These are phyloP conservation scores for Pyrenophora seminiperda DNA, from an alignment of 2,329 filamentous ascomycete genomes.

Conservation along the genomic window DNA sequence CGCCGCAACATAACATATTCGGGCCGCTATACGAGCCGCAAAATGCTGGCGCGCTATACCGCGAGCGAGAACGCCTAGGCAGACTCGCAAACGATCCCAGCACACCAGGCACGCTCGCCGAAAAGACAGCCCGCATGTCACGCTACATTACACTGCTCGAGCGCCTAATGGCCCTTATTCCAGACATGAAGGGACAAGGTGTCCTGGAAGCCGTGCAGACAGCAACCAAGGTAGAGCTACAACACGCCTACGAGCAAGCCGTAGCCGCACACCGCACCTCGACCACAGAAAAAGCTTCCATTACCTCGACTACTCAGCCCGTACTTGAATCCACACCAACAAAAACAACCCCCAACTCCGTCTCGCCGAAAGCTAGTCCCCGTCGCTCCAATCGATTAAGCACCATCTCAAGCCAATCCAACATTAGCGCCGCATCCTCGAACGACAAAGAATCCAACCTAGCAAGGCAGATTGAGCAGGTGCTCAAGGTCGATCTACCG, in stretches of 20 bases:
- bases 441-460: slow-evolving; percentile 18
- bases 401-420: background rate
- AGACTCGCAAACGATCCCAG: slow-evolving; percentile 24
- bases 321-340: slow-evolving; percentile 6
- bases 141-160: slow-evolving; percentile 38
- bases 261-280: slow-evolving; percentile 11
- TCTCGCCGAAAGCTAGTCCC: background rate
- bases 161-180: slow-evolving; percentile 36
- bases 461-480: slow-evolving; percentile 28
- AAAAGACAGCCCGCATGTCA: slow-evolving; percentile 37
- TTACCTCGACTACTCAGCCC: background rate
- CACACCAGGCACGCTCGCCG: slow-evolving; percentile 24
- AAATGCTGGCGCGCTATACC: slow-evolving; percentile 33
- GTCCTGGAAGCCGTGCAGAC: slow-evolving; percentile 27
- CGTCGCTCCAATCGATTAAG: slow-evolving; percentile 15
- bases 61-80: slow-evolving; percentile 36
- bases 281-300: background rate
- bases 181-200: slow-evolving; percentile 27
- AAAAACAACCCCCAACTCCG: slow-evolving; percentile 10
- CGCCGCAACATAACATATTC: slow-evolving; percentile 34
- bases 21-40: slow-evolving; percentile 34
- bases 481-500: slow-evolving; percentile 36
- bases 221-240: slow-evolving; percentile 29
- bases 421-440: background rate
- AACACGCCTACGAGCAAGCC: slow-evolving; percentile 30